phyloP scores from a whole-genome alignment of 2,329 filamentous ascomycete species.

The Neopestalotiopsis rosae region DNA sequence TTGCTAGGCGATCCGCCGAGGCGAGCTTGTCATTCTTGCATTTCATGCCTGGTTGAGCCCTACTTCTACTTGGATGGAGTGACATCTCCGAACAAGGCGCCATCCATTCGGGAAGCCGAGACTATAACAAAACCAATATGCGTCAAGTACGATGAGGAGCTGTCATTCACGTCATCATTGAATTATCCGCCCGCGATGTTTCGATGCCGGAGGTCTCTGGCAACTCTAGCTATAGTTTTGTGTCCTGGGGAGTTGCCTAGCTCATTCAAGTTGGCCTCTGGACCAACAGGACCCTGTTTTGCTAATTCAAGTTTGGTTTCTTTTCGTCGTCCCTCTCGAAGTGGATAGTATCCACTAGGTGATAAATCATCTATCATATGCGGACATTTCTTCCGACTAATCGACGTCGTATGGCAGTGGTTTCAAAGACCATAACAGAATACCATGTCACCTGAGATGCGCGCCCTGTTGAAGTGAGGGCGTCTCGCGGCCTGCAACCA shows the following conservation, averaged over 20 bases:
- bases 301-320: not conserved
- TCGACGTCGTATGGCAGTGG: not conserved
- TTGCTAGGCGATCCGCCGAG: not conserved
- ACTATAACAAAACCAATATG: not conserved
- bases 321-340: not conserved
- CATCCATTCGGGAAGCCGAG: not conserved
- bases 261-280: not conserved
- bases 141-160: not conserved
- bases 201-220: not conserved
- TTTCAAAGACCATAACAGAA: not conserved
- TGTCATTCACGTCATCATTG: not conserved
- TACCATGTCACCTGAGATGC: not conserved
- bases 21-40: not conserved
- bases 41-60: not conserved
- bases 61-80: not conserved
- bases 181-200: not conserved
- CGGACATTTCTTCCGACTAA: not conserved
- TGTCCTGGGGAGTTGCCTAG: not conserved
- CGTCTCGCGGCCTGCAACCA: not conserved
- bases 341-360: not conserved
- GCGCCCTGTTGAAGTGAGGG: not conserved
- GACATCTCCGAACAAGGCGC: not conserved
- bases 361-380: constrained; percentile 1
- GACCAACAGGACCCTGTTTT: not conserved
- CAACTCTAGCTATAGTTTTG: not conserved